Conservation (phyloP, 2,329 filamentous ascomycete genomes). For the Neoscytalidium dimidiatum region DNA sequence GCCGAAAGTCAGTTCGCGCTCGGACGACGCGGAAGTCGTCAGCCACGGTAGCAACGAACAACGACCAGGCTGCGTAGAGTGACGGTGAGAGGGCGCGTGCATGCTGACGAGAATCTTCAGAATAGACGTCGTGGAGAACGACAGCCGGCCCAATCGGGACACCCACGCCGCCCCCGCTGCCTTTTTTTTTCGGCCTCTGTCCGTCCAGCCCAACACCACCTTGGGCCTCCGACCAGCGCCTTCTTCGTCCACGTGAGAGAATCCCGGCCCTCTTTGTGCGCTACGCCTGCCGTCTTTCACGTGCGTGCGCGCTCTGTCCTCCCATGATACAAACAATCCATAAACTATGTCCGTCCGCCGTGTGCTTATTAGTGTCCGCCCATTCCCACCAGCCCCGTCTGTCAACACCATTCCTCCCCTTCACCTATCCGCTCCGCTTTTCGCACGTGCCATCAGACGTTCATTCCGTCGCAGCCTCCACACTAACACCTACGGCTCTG, state of each 20-base stretch:
- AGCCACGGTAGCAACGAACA: neutral
- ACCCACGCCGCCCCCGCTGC: neutral
- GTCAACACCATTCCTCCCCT: conserved; percentile 4
- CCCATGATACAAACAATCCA: no score
- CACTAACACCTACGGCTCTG: neutral
- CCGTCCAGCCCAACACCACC: neutral
- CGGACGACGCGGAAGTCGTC: neutral
- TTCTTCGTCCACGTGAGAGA: neutral
- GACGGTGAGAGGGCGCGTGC: neutral
- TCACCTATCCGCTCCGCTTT: neutral
- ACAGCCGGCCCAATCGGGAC: conserved; percentile 1
- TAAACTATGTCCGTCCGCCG: neutral
- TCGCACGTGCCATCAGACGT: neutral
- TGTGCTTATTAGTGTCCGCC: neutral
- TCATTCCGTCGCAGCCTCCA: neutral
- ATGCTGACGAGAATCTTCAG: neutral
- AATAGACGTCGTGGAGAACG: neutral
- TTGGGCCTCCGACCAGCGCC: neutral
- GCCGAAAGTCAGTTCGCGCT: neutral
- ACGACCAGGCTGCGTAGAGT: neutral
- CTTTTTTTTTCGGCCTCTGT: neutral
- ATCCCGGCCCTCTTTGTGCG: neutral
- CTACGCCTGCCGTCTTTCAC: neutral
- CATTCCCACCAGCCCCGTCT: neutral
- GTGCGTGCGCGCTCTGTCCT: neutral